phyloP scores from a whole-genome alignment of 2,329 filamentous ascomycete genomes.

The Talaromyces sp. region DNA sequence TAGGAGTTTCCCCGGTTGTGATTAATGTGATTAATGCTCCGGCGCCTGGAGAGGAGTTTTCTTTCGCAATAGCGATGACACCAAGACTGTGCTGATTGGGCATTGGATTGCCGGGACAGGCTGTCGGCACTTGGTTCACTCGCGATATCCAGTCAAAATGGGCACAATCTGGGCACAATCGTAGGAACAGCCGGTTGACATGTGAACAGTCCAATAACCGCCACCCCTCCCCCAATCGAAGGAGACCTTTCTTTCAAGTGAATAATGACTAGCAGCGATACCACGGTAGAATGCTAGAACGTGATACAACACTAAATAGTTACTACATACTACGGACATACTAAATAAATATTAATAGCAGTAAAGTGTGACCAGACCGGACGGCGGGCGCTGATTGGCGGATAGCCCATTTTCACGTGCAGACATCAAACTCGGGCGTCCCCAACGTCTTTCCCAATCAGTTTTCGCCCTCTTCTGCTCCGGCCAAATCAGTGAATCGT shows the following conservation, averaged over 20 bases:
- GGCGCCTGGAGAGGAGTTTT: background rate
- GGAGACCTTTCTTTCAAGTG: too few species aligned
- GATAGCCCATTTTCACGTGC: background rate
- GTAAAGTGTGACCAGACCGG: background rate
- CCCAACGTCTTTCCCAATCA: constrained; percentile 1
- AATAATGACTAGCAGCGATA: background rate
- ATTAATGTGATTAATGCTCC: background rate
- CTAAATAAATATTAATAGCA: background rate
- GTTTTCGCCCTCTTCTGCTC: background rate
- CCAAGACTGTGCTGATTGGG: background rate
- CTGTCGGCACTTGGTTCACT: background rate
- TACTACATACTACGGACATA: too few species aligned
- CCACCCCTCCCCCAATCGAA: background rate
- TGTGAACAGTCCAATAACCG: background rate
- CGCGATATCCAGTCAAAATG: background rate
- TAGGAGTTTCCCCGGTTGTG: background rate
- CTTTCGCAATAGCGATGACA: background rate
- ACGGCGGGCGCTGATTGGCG: background rate
- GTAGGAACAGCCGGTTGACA: background rate
- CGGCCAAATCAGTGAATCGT: background rate
- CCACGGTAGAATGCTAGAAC: background rate
- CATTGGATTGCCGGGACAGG: background rate
- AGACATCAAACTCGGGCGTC: background rate
- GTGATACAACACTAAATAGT: too few species aligned
- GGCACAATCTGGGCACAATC: background rate